Conservation (phyloP, 1,284 basidiomycete genomes). For the Anthracocystis panici-leucophaei region DNA sequence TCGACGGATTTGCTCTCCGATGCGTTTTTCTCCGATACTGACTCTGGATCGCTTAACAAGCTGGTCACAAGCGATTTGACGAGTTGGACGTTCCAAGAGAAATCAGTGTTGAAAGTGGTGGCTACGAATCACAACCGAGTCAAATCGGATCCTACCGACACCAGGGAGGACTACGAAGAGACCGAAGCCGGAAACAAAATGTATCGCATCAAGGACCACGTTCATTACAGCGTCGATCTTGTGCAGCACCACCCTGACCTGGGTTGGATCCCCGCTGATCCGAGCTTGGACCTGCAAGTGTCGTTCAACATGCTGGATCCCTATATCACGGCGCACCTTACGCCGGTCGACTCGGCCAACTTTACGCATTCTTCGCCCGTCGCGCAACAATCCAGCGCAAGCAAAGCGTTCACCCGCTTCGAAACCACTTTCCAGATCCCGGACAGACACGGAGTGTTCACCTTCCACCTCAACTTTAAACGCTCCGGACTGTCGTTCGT, state of each 20-base stretch:
- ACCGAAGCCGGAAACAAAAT: conserved; percentile 72
- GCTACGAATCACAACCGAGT: conserved; percentile 78
- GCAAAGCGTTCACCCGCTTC: conserved; percentile 73
- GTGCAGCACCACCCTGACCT: conserved; percentile 75
- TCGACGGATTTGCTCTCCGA: conserved; percentile 81
- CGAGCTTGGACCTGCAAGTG: conserved; percentile 83
- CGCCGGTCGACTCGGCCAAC: conserved; percentile 22
- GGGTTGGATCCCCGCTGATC: conserved; percentile 80
- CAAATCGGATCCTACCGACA: conserved; percentile 71
- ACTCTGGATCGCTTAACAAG: conserved; percentile 75
- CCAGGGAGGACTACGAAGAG: conserved; percentile 65
- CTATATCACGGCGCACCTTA: conserved; percentile 59
- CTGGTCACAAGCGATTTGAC: conserved; percentile 81
- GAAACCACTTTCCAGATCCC: conserved; percentile 84
- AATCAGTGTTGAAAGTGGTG: conserved; percentile 82
- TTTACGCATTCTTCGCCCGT: conserved; percentile 6
- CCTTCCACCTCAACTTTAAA: conserved; percentile 89
- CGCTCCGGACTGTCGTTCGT: conserved; percentile 85
- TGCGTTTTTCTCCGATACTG: conserved; percentile 14
- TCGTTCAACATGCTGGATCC: conserved; percentile 98
- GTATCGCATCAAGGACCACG: conserved; percentile 88
- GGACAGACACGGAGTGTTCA: conserved; percentile 97
- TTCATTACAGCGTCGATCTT: conserved; percentile 79
- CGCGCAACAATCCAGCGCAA: not conserved
- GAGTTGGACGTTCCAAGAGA: conserved; percentile 92